Evolutionary conservation across 176 grass and related monocot genomes (phyloP), one percentile per base, ranked within the genome.

Genomic region (Carex pumila): DNA sequence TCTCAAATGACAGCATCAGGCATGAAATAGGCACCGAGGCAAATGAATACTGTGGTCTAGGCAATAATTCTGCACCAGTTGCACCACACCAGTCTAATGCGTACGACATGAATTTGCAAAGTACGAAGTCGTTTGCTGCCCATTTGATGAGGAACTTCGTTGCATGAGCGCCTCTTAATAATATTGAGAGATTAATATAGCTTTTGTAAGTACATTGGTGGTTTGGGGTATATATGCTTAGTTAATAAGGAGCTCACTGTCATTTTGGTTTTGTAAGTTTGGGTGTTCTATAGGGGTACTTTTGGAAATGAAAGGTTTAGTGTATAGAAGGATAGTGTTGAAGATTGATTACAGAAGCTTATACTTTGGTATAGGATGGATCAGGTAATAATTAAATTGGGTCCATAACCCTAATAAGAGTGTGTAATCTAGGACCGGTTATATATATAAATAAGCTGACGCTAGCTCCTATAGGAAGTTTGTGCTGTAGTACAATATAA

Each of bases 141-240:
- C 93, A 94, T 88, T 89, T 99, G 67, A 90, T 99, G 91, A 82
- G 91, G 77, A 85, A 94, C 84, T 90, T 94, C 81, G 88, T 99
- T 79, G 88, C 89, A 22, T 92, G 84, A 82, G 13, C 18, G 36
- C 5, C 14, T 65, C 17, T 58, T 81, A 59, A 25, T 14, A 25
- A 45, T 79, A 75, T 57, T 15, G 21, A 39, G 49, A 18, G 63
- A 80, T 87, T 63, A 88, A 92, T 81, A 69, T 92, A 92, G 93
- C 83, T 86, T 73, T 90, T 91, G 87, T 93, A 88, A 93, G 89
- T 90, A 89, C 78, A 69, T 81, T 87, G 74, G 19, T 15, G 72
- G 52, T 5, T 84, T 84, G 82, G 82, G 89, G 82, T 58, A 85
- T 89, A 89, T 89, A 64, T 84, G 14, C 18, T 57, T 56, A 71